These are phyloP conservation scores for Odontarrhena argentea DNA, from an alignment of 345 rosid species.

Conservation along the genomic window DNA sequence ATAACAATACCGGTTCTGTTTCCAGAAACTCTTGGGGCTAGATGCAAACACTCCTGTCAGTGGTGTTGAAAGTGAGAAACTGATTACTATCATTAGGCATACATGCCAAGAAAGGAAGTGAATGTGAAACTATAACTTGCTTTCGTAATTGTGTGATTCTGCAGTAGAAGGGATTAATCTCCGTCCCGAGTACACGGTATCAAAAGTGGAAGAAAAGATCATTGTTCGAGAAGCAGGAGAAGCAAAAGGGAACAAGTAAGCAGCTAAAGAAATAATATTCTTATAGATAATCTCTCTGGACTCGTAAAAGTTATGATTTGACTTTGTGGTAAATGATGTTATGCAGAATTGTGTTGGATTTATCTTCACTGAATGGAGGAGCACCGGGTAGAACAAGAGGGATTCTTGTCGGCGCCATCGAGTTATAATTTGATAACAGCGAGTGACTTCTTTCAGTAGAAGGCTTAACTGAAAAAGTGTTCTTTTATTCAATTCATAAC, in stretches of 20 bases:
- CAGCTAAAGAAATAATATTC: neutral
- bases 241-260: slow-evolving; percentile 57
- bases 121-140: slow-evolving; percentile 10
- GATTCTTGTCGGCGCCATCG: slow-evolving; percentile 48
- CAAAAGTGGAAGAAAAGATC: slow-evolving; percentile 54
- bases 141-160: slow-evolving; percentile 40
- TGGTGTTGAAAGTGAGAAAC: slow-evolving; percentile 55
- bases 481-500: slow-evolving; percentile 24
- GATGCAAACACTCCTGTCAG: slow-evolving; percentile 40
- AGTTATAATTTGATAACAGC: slow-evolving; percentile 25
- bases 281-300: neutral
- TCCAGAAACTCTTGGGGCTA: slow-evolving; percentile 63
- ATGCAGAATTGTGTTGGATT: slow-evolving; percentile 66
- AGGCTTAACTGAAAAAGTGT: neutral
- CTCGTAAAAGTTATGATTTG: neutral
- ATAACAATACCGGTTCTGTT: slow-evolving; percentile 17
- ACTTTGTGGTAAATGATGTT: slow-evolving; percentile 7
- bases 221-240: slow-evolving; percentile 48
- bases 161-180: slow-evolving; percentile 55
- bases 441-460: neutral
- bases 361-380: slow-evolving; percentile 71
- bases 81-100: neutral
- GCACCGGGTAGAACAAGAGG: slow-evolving; percentile 89
- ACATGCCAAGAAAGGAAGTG: slow-evolving; percentile 10
- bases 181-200: slow-evolving; percentile 53